phyloP scores from a whole-genome alignment of 2,329 filamentous ascomycete genomes.

The Trichophyton schoenleinii region DNA sequence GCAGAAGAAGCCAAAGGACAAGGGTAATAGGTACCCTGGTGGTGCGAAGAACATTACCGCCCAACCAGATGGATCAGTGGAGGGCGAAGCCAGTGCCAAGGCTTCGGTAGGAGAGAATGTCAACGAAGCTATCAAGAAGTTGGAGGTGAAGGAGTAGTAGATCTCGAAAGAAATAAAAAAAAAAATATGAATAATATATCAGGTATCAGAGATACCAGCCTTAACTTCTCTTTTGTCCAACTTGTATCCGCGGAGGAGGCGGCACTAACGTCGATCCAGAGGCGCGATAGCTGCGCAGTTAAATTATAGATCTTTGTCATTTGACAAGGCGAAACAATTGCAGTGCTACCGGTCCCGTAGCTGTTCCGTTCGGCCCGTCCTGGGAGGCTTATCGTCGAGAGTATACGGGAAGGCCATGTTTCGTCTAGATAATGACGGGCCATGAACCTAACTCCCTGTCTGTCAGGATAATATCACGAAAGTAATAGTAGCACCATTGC shows the following conservation, averaged over 20 bases:
- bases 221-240: not conserved
- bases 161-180: not conserved
- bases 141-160: constrained; percentile 5
- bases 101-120: constrained; percentile 6
- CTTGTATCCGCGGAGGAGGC: not conserved
- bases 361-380: not conserved
- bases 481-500: no score
- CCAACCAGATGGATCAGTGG: constrained; percentile 8
- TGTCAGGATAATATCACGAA: no score
- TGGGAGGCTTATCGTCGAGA: not conserved
- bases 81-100: constrained; percentile 6
- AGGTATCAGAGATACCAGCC: not conserved
- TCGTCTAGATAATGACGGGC: not conserved
- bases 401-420: not conserved
- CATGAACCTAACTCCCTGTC: not conserved
- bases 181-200: not conserved
- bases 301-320: not conserved
- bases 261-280: not conserved
- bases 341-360: not conserved
- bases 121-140: constrained; percentile 8
- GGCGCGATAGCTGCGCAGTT: not conserved
- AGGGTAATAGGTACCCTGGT: constrained; percentile 54
- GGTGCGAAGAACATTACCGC: constrained; percentile 5
- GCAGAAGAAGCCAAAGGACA: constrained; percentile 63
- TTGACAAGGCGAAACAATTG: not conserved